Evolutionary conservation across 305 asterid species (phyloP).

Genomic region (Fraxinus xanthoxyloides): DNA sequence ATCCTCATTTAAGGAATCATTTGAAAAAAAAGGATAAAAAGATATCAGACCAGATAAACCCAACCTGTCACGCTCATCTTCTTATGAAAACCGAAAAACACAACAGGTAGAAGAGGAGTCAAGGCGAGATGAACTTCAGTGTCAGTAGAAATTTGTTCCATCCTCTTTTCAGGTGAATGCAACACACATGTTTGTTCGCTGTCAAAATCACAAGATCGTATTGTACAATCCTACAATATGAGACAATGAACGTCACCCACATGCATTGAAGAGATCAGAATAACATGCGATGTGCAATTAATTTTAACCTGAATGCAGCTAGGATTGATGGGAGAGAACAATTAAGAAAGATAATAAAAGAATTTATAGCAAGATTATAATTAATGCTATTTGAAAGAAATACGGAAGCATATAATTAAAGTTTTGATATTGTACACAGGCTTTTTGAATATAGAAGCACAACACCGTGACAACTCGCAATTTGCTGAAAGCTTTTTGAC

Average conservation of each 20-base stretch:
- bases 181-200: conserved; percentile 94
- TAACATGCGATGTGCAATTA: not conserved
- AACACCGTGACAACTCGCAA: not conserved
- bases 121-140: conserved; percentile 99
- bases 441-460: not conserved
- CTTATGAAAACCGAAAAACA: conserved; percentile 94
- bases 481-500: not conserved
- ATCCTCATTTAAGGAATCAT: not conserved
- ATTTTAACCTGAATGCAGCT: conserved; percentile 16
- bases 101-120: conserved; percentile 97
- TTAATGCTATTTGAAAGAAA: not conserved
- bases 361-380: not conserved
- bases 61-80: conserved; percentile 99
- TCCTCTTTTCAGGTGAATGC: conserved; percentile 98
- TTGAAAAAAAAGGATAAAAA: conserved; percentile 19
- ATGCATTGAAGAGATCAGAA: conserved; percentile 18
- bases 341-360: not conserved
- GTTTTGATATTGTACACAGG: conserved; percentile 10
- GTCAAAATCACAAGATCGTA: conserved; percentile 96
- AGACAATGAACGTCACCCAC: conserved; percentile 23
- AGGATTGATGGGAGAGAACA: conserved; percentile 9
- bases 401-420: conserved; percentile 5
- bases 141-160: conserved; percentile 81
- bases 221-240: conserved; percentile 81
- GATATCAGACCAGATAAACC: conserved; percentile 18